Evolutionary conservation across 345 rosid species (phyloP), one percentile per base, ranked within the genome.

Genomic region (Microcos paniculata): DNA sequence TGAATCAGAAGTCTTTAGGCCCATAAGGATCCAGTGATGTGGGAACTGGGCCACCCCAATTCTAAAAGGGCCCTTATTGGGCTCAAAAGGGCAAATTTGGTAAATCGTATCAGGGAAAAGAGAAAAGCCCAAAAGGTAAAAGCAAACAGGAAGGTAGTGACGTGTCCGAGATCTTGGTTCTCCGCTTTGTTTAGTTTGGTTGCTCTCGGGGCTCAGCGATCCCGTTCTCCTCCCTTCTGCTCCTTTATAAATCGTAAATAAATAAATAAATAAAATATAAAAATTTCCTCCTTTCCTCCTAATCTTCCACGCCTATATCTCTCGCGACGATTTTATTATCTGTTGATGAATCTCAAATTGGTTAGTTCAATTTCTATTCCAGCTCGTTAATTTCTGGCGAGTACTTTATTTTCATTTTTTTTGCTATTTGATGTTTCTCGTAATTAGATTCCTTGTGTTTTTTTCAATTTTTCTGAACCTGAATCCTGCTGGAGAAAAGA

Each of bases 321-420:
- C 40, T 46, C 24, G 56, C 10, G 46, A 16, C 59, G 52, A 13
- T 28, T 69, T 1, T 69, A 19, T 69, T 19, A 51, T 33, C 46
- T 1, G 46, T 52, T 70, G 9, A 33, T 52, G 74, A 33, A 55
- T 71, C 51, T 71, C 31, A 35, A 33, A 53, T 52, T 71, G 62
- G 62, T 71, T 28, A 21, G 62, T 71, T 53, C 62, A 62, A 31
- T 33, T 62, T 35, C 26, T 62, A 9, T 12, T 62, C 42, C 18
- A 53, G 49, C 33, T 55, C 35, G 23, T 35, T n/a, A n/a, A 38
- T 13, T 71, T 35, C 11, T 14, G 14, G 49, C 63, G 9, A 66
- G 6, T 24, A 1, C 3, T 0, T 70, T 1, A 28, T 18, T 70
- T 38, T 65, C 51, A 65, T 31, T 3, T 49, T 33, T 53, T 21